Evolutionary conservation across 2,329 filamentous ascomycete genomes (phyloP), one percentile per base, ranked within the genome.

Genomic region (Colletotrichum karsti): DNA sequence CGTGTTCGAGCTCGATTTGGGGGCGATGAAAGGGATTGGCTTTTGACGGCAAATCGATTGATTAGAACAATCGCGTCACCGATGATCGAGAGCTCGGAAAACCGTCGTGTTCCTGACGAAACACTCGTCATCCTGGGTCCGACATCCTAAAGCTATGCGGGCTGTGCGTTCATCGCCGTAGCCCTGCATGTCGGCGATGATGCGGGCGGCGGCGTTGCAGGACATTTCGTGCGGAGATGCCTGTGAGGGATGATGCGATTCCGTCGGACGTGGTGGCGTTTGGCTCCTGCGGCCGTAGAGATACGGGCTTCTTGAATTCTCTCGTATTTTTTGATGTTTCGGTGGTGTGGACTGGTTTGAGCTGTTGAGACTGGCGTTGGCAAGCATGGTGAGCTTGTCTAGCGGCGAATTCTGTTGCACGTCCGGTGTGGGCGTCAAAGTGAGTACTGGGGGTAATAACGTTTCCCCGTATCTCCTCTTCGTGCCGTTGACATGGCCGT

Each of bases 141-240:
- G 56, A 37, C 77, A 80, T 1, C 78, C 80, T 3, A 82, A 69
- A 8, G 72, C 66, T 3, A 70, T 71, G 20, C 74, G 74, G 10
- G 77, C 74, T 5, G 70, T 48, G 3, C 70, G 69, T 7, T 75
- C 56, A 54, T 80, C 74, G 9, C 72, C 67, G 12, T 77, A 74
- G 1, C 79, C 79, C 20, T 81, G 77, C 69, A 82, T 80, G 24
- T 80, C 78, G 18, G 80, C 79, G 15, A 82, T 80, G 33, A 82
- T 79, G 7, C 75, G 73, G 2, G 78, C 78, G 0, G 78, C 78
- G 5, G 75, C 74, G 53, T 74, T 75, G 65, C 78, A 79, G 3
- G 77, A 77, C 78, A 79, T 78, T 50, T 77, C 75, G 48, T 74
- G 72, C 1, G 77, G 75, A 7, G 77, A 78, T 8, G 67, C 69